Evolutionary conservation across 306 rosid species (phyloP), one percentile per base, ranked within the genome.

Genomic region (Malus sieversii): DNA sequence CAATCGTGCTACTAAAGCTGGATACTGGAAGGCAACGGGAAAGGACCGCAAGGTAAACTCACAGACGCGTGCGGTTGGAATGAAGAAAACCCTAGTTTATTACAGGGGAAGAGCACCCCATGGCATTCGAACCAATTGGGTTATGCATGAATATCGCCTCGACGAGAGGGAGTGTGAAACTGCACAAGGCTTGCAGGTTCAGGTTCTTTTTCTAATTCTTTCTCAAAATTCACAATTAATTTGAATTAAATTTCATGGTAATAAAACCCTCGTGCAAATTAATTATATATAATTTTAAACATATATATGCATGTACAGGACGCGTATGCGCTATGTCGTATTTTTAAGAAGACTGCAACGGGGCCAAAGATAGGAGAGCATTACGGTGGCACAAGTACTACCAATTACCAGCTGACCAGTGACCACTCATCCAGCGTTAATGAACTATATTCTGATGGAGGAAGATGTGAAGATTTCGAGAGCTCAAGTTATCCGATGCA

Each of bases 11-110:
- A 94, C 98, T 0, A 94, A 90, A 79, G 89, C 88, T 2, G 98
- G 98, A 40, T 94, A 94, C 52, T 94, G 98, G 98, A 94, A 94
- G 80, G 98, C 98, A 1, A 94, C 98, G 0, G 98, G 98, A 13
- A 94, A 94, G 71, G 97, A 94, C 70, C 67, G 98, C 20, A 94
- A 91, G 58, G 97, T 94, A 52, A 90, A 90, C 51, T 94, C 97
- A 0, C 90, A 85, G 64, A n/a, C 82, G 10, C 80, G 91, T 0
- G 79, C 93, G 0, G 97, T 94, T 19, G 98, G 98, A 1, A 90
- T 78, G 96, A 94, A 94, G 86, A 94, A 94, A 89, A 94, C 98
- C 82, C 87, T 94, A 75, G 98, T 94, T 84, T 94, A 91, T 67
- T 94, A 94, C 77, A 42, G 93, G 20, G 98, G 98, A 15, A 86